Conservation (phyloP, 345 rosid genomes). For the Turnera subulata region DNA sequence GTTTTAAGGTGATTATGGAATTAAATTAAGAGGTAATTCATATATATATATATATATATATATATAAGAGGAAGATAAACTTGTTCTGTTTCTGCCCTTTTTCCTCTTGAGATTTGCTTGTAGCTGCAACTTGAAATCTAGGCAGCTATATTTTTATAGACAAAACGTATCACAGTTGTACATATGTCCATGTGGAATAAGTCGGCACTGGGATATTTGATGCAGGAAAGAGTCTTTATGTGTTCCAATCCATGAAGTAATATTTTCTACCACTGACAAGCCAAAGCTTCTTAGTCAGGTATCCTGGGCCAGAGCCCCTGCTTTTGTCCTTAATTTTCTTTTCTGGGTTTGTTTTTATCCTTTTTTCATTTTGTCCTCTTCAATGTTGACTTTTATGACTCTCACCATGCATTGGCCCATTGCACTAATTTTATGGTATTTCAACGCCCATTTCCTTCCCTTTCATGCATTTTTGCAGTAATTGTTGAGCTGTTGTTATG, state of each 20-base stretch:
- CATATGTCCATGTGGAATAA: slow-evolving; percentile 6
- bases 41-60: too few species aligned
- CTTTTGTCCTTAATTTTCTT: too few species aligned
- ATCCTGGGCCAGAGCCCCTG: slow-evolving; percentile 1
- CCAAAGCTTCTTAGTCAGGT: slow-evolving; percentile 84
- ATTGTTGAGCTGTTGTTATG: too few species aligned
- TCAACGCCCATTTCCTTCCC: neutral
- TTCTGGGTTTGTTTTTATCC: too few species aligned
- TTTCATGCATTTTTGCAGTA: too few species aligned
- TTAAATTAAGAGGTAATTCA: too few species aligned
- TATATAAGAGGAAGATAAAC: too few species aligned
- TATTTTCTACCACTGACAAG: slow-evolving; percentile 64
- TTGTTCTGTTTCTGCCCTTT: too few species aligned
- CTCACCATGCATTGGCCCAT: too few species aligned
- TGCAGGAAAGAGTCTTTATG: slow-evolving; percentile 45
- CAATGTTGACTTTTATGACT: neutral
- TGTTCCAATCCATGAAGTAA: slow-evolving; percentile 58
- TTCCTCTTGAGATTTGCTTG: too few species aligned
- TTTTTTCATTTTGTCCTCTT: slow-evolving; percentile 3
- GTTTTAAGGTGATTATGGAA: too few species aligned
- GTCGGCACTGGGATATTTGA: slow-evolving; percentile 14
- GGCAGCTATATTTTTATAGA: neutral
- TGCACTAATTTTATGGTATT: neutral
- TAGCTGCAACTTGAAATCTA: too few species aligned
- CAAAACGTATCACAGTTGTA: neutral